These are phyloP conservation scores for Verticillium dahliae DNA, from an alignment of 2,329 filamentous ascomycete genomes.

Conservation along the genomic window DNA sequence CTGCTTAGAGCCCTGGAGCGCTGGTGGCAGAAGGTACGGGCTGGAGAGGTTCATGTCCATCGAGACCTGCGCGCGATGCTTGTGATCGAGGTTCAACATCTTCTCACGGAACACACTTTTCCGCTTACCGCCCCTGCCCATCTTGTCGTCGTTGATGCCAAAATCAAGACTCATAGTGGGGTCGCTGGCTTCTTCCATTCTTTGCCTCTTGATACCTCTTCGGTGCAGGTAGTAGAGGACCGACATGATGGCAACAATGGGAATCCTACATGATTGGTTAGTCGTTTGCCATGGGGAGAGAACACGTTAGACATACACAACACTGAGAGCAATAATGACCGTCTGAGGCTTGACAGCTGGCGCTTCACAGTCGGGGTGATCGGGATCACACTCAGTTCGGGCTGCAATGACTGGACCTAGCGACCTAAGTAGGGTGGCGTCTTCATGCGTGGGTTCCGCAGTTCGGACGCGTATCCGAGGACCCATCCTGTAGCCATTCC, in stretches of 20 bases:
- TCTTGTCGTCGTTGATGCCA: conserved; percentile 52
- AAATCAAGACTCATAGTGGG: conserved; percentile 91
- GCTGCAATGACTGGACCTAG: conserved; percentile 13
- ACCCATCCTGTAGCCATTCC: conserved; percentile 17
- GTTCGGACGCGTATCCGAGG: conserved; percentile 17
- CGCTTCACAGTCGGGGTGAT: conserved; percentile 44
- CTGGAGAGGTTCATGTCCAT: conserved; percentile 72
- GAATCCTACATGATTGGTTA: conserved; percentile 53
- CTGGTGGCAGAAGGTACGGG: conserved; percentile 89
- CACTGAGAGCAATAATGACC: conserved; percentile 61
- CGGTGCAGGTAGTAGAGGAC: conserved; percentile 74
- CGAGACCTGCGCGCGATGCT: conserved; percentile 50
- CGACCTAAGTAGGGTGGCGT: not conserved
- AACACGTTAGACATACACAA: conserved; percentile 53
- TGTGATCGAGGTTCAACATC: conserved; percentile 19
- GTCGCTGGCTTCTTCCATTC: conserved; percentile 74
- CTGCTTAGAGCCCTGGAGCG: conserved; percentile 70
- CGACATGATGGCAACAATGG: conserved; percentile 58
- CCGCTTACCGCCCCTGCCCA: conserved; percentile 32
- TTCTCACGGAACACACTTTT: conserved; percentile 48
- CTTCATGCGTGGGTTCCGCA: conserved; percentile 5
- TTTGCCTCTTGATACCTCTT: conserved; percentile 64
- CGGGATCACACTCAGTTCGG: conserved; percentile 8
- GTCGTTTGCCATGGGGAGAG: not conserved
- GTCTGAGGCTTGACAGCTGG: conserved; percentile 52